These are phyloP conservation scores for Parsonsia alboflavescens DNA, from an alignment of 257 asterid species.

Conservation along the genomic window DNA sequence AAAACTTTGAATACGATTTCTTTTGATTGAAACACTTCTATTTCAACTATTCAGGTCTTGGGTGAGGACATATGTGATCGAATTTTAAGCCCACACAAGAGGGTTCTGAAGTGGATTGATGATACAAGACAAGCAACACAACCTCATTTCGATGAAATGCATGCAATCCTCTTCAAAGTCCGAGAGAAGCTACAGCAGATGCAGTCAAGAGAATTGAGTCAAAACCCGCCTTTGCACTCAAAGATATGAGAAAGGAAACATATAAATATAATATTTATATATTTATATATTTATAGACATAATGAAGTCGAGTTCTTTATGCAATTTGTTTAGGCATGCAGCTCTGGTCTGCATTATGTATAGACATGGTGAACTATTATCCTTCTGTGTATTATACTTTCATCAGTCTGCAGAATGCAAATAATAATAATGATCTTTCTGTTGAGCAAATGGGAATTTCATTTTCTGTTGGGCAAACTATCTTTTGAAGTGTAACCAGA, in stretches of 20 bases:
- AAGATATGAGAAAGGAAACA: constrained; percentile 3
- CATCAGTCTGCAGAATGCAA: too few relatives aligned
- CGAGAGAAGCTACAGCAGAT: constrained; percentile 37
- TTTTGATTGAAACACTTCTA: too few relatives aligned
- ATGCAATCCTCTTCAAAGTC: constrained; percentile 31
- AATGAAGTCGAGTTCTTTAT: neutral
- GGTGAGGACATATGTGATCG: constrained; percentile 46
- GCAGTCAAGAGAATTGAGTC: neutral
- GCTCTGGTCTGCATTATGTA: neutral
- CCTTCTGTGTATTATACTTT: neutral
- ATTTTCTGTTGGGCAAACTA: neutral
- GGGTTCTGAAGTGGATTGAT: constrained; percentile 64
- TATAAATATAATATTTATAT: too few relatives aligned
- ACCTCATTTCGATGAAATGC: constrained; percentile 77
- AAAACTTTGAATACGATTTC: neutral
- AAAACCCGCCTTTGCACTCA: neutral
- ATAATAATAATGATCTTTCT: too few relatives aligned
- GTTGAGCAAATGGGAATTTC: neutral
- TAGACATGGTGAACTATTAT: neutral
- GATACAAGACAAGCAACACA: constrained; percentile 57
- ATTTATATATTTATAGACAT: neutral
- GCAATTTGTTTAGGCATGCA: neutral
- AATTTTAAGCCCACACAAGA: constrained; percentile 55
- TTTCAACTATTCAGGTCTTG: constrained; percentile 33
- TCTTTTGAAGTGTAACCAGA: neutral